Evolutionary conservation across 129 eudicot genomes (phyloP), one percentile per base, ranked within the genome.

Genomic region (Helichrysum umbraculigerum): DNA sequence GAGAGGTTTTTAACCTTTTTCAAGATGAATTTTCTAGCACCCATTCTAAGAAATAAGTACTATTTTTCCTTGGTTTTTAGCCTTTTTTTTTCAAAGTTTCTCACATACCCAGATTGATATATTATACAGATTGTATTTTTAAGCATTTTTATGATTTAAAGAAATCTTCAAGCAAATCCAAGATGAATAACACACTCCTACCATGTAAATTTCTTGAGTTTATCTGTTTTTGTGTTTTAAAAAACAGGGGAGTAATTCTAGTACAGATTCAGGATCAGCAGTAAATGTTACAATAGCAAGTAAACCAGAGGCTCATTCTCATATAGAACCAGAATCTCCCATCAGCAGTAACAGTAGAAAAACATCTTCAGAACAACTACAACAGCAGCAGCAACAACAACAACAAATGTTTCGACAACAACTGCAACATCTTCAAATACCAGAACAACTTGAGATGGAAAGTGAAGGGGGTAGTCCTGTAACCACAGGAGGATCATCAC

Each of bases 261-360:
- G 91, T 81, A 77, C 83, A 21, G 97, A 88, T 85, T 93, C 96
- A 79, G 96, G 91, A 50, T 89, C 96, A 85, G 89, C 73, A 70
- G 83, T 88, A 68, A 85, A 88, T 56, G 74, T 57, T 59, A 81
- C 93, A 71, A 30, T 82, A 72, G 79, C 88, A 44, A 79, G 85
- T 72, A 81, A 76, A 56, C 77, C 83, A 44, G 82, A 81, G 12
- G 12, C 81, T 57, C 75, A 71, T 72, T 59, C 77, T 16, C 83
- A 78, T 22, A 63, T 83, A 19, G 85, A 86, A 62, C 84, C 91
- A 61, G 98, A 94, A 66, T 91, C 98, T 37, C 93, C 90, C 14
- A 78, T 89, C 22, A 89, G 93, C 28, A 83, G 82, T 22, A 78
- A 85, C 37, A 86, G 93, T 68, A 79, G 82, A 79, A 86, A 82